Base-by-base conservation (phyloP, 2,329 filamentous ascomycete genomes). In the Arthroderma sp. region DNA sequence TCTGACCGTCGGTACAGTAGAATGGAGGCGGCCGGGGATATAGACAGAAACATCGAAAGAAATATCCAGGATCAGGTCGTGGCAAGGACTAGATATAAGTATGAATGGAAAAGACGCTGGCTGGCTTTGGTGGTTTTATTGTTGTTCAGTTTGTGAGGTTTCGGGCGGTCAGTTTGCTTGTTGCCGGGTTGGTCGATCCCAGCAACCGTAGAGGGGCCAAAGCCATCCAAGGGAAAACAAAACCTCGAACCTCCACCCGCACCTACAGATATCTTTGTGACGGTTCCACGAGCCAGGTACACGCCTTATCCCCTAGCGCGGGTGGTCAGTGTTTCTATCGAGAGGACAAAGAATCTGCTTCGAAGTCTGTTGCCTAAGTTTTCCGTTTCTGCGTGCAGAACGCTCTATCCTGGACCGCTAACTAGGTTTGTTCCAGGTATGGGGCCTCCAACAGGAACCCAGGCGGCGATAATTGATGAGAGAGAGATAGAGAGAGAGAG, bases 201-300 rank as follows among this genome's bases (percentile, higher is more conserved):
- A 53, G 49, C 17, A 21, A 53, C 49, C 49, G 23, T 33, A 53
- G 23, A 53, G 28, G 33, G 49, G 28, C 7, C 9, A 31, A 37
- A 31, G 28, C 28, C 28, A 3, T n/a, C n/a, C n/a, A n/a, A n/a
- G 7, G 28, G 4, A 31, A 31, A 31, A 31, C 28, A 31, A 31
- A 31, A 31, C 28, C 28, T 31, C 28, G 4, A 31, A 37, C 35
- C 35, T 37, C 35, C 9, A 37, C 35, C 28, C 28, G 28, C 28
- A 31, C 28, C 28, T 31, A 4, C 2, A 38, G 15, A 11, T 38
- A n/a, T 38, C 35, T 38, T 38, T n/a, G 35, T 38, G 35, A 38
- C 35, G 35, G 13, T 58, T 58, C 56, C 56, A 47, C 1, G 56
- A 54, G 56, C 56, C 49, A 47, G 49, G 56, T 25, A 59, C 44